These are phyloP conservation scores for Kalaharituber pfeilii DNA, from an alignment of 2,329 filamentous ascomycete genomes.

Conservation along the genomic window DNA sequence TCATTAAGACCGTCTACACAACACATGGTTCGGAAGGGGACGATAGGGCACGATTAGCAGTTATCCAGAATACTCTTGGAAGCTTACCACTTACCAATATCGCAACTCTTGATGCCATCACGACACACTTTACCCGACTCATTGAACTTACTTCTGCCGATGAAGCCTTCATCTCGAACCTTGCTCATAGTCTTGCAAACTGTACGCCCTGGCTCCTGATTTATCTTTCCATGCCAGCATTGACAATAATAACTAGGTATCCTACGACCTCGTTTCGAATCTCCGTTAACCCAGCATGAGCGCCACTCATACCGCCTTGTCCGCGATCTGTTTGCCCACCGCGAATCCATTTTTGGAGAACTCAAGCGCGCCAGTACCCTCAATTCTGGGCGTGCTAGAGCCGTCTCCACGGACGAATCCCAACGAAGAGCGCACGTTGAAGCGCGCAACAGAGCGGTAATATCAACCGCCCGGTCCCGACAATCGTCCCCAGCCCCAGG, in stretches of 20 bases:
- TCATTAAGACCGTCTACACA: conserved; percentile 90
- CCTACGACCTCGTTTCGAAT: conserved; percentile 71
- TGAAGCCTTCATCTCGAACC: conserved; percentile 58
- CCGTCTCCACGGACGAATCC: conserved; percentile 88
- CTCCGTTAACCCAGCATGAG: conserved; percentile 85
- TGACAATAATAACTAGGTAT: conserved; percentile 30
- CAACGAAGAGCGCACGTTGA: conserved; percentile 89
- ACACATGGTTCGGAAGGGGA: conserved; percentile 59
- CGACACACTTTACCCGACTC: conserved; percentile 92
- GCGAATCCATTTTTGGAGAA: conserved; percentile 87
- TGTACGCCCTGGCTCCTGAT: conserved; percentile 33
- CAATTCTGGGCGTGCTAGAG: conserved; percentile 51
- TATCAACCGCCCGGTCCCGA: conserved; percentile 53
- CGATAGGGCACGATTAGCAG: conserved; percentile 64
- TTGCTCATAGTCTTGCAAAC: conserved; percentile 60
- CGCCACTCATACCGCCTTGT: conserved; percentile 81
- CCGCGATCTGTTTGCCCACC: conserved; percentile 80
- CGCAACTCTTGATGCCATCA: conserved; percentile 92
- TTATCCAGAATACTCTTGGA: conserved; percentile 87
- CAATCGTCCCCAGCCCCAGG: conserved; percentile 55
- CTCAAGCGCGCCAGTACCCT: conserved; percentile 74
- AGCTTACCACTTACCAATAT: conserved; percentile 94
- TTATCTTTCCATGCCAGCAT: not conserved
- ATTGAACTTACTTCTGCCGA: conserved; percentile 95
- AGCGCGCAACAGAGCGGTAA: conserved; percentile 68